Evolutionary conservation across 805 yeast species (phyloP), one percentile per base, ranked within the genome.

Genomic region (Komagataella mondaviorum): DNA sequence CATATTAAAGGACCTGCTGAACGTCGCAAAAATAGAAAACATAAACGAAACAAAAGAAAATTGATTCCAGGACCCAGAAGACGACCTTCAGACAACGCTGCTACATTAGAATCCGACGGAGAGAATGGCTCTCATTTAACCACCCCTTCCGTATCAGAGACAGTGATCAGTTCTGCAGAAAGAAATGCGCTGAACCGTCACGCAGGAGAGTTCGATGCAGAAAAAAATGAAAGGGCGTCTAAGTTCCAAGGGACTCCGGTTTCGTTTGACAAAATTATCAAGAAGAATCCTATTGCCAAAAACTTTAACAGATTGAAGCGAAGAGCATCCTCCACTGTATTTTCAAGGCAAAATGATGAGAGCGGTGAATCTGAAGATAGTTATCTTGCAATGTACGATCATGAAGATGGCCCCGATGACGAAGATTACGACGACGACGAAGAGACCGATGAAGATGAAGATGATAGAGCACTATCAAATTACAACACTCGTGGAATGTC

Each of bases 1-100:
- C 79, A 83, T 6, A 83, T 89, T 47, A 76, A 76, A 54, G 83
- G 93, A 0, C 96, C 98, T 1, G 77, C 83, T 17, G 95, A 84
- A 58, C 70, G 85, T 54, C 14, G 64, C 61, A 61, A 43, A 53
- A 55, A 6, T 52, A 54, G 48, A 54, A 54, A 22, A 49, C 50
- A 54, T 56, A 30, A 22, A 20, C 44, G 45, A n/a, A 30, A 46
- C 48, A 30, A 8, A 30, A 30, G 12, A 14, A 30, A 30, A 30
- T 30, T 14, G 8, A 30, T 30, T 14, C 39, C 39, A 30, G 39
- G n/a, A 10, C 39, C 39, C 14, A 30, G 39, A 30, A 30, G 39
- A 10, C 39, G 14, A 10, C 14, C 39, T 5, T 30, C 6, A 8
- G 39, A 30, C 6, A 30, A 10, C 8, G 39, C 39, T 10, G 39